phyloP scores from a whole-genome alignment of 495 filamentous ascomycete species.

The Parachaetomium inaequale region DNA sequence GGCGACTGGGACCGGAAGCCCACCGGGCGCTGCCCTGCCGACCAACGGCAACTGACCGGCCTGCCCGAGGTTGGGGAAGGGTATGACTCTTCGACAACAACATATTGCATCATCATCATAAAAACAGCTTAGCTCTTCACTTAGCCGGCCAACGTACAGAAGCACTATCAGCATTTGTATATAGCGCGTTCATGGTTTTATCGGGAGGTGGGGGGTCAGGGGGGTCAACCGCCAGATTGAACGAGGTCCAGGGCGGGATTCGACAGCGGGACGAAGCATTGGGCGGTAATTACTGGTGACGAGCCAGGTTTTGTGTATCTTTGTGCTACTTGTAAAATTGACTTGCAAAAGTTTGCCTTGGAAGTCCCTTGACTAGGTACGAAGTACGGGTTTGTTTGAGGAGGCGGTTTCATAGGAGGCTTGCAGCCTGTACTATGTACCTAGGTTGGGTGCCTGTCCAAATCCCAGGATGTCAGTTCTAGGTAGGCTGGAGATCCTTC shows the following conservation, averaged over 20 bases:
- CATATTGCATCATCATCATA: neutral
- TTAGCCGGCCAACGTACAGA: neutral
- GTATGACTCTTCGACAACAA: neutral
- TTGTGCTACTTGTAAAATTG: conserved; percentile 7
- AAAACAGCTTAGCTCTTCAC: conserved; percentile 4
- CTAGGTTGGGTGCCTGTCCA: too few relatives aligned
- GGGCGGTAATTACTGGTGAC: conserved; percentile 9
- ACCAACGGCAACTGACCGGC: conserved; percentile 38
- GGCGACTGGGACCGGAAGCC: conserved; percentile 37
- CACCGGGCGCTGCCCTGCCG: conserved; percentile 34
- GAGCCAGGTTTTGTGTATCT: neutral
- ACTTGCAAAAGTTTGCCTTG: neutral
- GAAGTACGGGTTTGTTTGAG: too few relatives aligned
- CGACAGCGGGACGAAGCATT: neutral
- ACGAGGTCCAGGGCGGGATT: neutral
- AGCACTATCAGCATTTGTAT: conserved; percentile 3
- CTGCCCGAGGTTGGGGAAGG: too few relatives aligned
- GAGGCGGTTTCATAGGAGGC: too few relatives aligned
- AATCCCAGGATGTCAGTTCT: too few relatives aligned
- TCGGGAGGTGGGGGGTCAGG: neutral
- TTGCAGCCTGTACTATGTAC: too few relatives aligned
- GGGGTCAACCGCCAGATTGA: neutral
- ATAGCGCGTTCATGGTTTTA: neutral
- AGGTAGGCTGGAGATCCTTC: too few relatives aligned
- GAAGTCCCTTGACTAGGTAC: too few relatives aligned